Percentiles rank a stretch among this genome's conserved stretches.
phyloP scores from a whole-genome alignment of 148 eudicot species.

The Nyssa sinensis region DNA sequence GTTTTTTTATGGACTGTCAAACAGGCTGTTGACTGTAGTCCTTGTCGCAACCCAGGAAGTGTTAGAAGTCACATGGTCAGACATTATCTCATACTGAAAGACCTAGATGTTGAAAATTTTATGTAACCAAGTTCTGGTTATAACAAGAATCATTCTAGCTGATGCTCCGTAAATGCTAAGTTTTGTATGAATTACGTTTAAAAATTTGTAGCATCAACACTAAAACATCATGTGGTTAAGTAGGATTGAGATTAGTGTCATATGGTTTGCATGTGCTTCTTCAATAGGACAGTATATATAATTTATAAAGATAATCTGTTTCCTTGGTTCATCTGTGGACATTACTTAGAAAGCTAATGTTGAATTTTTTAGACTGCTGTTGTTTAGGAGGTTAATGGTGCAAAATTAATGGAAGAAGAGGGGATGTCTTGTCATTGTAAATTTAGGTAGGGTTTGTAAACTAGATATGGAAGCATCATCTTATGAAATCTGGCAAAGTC shows the following conservation, averaged over 20 bases:
- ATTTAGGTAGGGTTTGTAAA: neutral
- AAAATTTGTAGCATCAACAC: too few relatives aligned
- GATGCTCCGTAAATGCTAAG: too few relatives aligned
- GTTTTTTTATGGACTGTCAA: too few relatives aligned
- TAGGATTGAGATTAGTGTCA: too few relatives aligned
- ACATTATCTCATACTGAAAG: neutral
- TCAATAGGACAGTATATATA: too few relatives aligned
- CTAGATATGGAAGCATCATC: conserved; percentile 6
- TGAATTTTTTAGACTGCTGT: neutral
- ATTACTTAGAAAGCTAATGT: neutral
- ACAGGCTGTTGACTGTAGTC: neutral
- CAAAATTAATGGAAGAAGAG: neutral
- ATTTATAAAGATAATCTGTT: neutral
- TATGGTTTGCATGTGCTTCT: too few relatives aligned
- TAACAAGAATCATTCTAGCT: too few relatives aligned
- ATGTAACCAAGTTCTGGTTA: too few relatives aligned
- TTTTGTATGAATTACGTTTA: too few relatives aligned
- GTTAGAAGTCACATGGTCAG: neutral
- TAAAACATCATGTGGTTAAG: too few relatives aligned
- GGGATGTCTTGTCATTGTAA: neutral
- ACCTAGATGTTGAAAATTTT: too few relatives aligned
- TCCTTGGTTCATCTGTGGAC: neutral
- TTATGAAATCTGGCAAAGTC: conserved; percentile 17
- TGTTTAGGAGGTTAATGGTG: neutral
- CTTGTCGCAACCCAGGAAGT: neutral